A percentile compares a stretch with the other conserved stretches of the same genome.
phyloP scores from a whole-genome alignment of 345 rosid species.

The Linum trigynum region DNA sequence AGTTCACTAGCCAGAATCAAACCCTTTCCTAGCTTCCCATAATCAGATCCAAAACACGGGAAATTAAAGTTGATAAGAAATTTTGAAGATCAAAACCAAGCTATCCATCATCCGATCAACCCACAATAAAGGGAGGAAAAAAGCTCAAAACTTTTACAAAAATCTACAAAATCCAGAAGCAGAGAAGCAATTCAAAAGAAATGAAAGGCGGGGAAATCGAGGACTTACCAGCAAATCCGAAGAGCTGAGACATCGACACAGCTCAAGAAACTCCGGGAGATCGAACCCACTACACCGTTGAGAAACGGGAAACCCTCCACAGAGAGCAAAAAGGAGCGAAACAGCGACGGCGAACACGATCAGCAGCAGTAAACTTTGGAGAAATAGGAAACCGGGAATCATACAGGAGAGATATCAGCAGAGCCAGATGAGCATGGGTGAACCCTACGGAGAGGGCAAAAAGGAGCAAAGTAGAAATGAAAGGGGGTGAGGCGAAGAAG shows the following conservation, averaged over 20 bases:
- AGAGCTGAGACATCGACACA: slow-evolving; percentile 66
- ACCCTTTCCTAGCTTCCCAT: too few relatives aligned
- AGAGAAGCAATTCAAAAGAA: too few relatives aligned
- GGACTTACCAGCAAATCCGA: slow-evolving; percentile 49
- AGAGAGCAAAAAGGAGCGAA: slow-evolving; percentile 69
- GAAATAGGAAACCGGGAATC: slow-evolving; percentile 26
- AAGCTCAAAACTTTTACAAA: neutral
- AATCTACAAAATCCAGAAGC: too few relatives aligned
- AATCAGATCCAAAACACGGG: neutral
- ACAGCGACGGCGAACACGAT: slow-evolving; percentile 17
- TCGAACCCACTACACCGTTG: slow-evolving; percentile 12
- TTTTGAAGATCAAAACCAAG: neutral
- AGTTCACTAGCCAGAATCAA: too few relatives aligned
- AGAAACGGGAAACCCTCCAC: slow-evolving; percentile 43
- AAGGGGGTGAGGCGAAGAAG: too few relatives aligned
- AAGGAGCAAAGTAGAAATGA: slow-evolving; percentile 14
- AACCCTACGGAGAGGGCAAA: slow-evolving; percentile 96
- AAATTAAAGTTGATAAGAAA: neutral
- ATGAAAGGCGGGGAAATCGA: neutral
- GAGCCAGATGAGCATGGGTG: slow-evolving; percentile 13
- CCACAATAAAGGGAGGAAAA: neutral
- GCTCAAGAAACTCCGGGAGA: slow-evolving; percentile 26
- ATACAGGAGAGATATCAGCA: slow-evolving; percentile 29
- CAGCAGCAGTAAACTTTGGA: slow-evolving; percentile 8
- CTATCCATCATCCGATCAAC: neutral